Evolutionary conservation across 2,329 filamentous ascomycete species (phyloP).

Genomic region (Myrmaecium sp.): DNA sequence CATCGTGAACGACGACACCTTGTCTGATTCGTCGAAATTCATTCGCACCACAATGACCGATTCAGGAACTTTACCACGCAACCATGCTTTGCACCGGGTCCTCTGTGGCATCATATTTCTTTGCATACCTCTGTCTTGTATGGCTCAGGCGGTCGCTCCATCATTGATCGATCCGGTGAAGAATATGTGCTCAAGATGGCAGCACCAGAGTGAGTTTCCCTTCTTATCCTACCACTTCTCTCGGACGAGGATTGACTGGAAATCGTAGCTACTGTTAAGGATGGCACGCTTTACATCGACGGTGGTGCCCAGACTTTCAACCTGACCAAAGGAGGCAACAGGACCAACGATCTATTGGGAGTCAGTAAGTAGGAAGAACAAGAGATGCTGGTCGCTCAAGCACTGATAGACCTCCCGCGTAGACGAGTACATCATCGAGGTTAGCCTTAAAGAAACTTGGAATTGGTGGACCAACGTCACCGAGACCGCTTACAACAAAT

Average conservation of each 20-base stretch:
- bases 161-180: conserved; percentile 1
- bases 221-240: background rate
- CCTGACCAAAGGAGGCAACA: conserved; percentile 1
- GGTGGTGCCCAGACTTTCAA: conserved; percentile 5
- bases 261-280: conserved; percentile 3
- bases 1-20: too few relatives aligned
- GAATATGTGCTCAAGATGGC: conserved; percentile 3
- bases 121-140: too few relatives aligned
- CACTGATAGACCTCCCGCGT: background rate
- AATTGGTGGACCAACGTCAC: conserved; percentile 4
- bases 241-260: background rate
- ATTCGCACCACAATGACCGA: too few relatives aligned
- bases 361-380: conserved; percentile 3
- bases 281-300: conserved; percentile 4
- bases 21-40: too few relatives aligned
- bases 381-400: too few relatives aligned
- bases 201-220: conserved; percentile 3
- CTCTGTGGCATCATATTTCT: too few relatives aligned
- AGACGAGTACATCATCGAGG: conserved; percentile 3
- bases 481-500: background rate
- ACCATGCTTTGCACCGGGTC: too few relatives aligned
- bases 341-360: background rate
- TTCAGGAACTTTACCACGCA: too few relatives aligned
- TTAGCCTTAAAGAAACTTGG: conserved; percentile 4
- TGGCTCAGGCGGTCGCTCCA: too few relatives aligned